Evolutionary conservation across 2,329 filamentous ascomycete species (phyloP).

Genomic region (Camillea tinctor): DNA sequence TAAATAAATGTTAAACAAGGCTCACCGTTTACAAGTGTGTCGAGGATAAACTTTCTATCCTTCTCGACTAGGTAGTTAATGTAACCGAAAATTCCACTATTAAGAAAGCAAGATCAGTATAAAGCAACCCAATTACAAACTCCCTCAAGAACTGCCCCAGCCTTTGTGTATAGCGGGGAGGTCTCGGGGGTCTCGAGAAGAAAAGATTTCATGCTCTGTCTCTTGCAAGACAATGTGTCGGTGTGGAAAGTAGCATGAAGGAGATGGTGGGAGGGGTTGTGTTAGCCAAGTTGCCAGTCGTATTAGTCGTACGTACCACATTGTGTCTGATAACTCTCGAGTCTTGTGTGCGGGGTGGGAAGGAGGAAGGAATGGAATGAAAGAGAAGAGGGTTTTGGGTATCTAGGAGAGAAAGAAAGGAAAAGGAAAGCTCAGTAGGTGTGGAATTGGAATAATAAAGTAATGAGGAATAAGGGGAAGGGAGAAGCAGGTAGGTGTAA

Average conservation of each 20-base stretch:
- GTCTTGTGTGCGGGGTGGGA: not conserved
- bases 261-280: not conserved
- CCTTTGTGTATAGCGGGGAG: not conserved
- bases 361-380: not conserved
- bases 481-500: slow-evolving; percentile 21
- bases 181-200: not conserved
- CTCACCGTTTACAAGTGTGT: slow-evolving; percentile 93
- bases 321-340: slow-evolving; percentile 23
- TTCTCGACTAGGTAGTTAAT: slow-evolving; percentile 99
- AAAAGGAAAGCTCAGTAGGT: slow-evolving; percentile 15
- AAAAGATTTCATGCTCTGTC: not conserved
- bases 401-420: slow-evolving; percentile 6
- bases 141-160: not conserved
- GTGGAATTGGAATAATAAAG: slow-evolving; percentile 5
- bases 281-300: not conserved
- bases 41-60: slow-evolving; percentile 93
- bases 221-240: slow-evolving; percentile 2
- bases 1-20: slow-evolving; percentile 23
- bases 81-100: slow-evolving; percentile 94
- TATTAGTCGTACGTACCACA: slow-evolving; percentile 33
- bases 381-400: not conserved
- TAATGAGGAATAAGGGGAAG: slow-evolving; percentile 13
- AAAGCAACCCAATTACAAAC: slow-evolving; percentile 10
- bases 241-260: slow-evolving; percentile 2
- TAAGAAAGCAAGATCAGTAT: slow-evolving; percentile 27